These are phyloP conservation scores for Noccaea bulbosa DNA, from an alignment of 345 rosid species.

Conservation along the genomic window DNA sequence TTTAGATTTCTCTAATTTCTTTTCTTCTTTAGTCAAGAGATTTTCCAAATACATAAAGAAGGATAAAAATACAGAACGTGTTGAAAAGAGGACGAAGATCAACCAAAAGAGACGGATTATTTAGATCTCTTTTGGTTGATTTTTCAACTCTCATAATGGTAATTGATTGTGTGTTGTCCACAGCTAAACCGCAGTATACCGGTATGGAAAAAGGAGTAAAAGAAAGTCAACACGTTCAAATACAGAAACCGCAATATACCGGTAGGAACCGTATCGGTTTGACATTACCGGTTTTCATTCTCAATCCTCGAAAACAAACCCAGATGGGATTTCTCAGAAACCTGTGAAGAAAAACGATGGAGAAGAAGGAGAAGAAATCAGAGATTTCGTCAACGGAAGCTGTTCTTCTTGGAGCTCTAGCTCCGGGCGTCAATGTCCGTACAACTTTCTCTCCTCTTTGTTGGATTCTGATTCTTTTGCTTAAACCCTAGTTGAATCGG, in stretches of 20 bases:
- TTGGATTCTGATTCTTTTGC: not conserved
- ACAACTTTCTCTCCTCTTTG: not conserved
- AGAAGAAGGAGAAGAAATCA: conserved; percentile 40
- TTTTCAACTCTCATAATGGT: too few species aligned
- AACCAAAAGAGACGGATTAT: too few species aligned
- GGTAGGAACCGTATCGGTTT: conserved; percentile 19
- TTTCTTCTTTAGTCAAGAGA: too few species aligned
- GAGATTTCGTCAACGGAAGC: conserved; percentile 66
- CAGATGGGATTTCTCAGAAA: not conserved
- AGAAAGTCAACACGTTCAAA: too few species aligned
- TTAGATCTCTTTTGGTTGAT: too few species aligned
- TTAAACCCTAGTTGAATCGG: conserved; percentile 24
- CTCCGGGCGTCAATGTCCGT: conserved; percentile 87
- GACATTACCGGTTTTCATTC: not conserved
- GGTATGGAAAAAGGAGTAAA: too few species aligned
- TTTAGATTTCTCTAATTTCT: too few species aligned
- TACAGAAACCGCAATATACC: conserved; percentile 6
- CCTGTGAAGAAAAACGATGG: conserved; percentile 32
- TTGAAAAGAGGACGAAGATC: too few species aligned
- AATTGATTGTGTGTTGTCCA: too few species aligned
- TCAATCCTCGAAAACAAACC: not conserved
- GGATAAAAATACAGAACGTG: too few species aligned
- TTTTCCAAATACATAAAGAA: too few species aligned
- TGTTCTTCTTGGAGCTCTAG: conserved; percentile 81
- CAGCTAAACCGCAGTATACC: not conserved